Evolutionary conservation across 208 protist species (phyloP), one percentile per base, ranked within the genome.

Genomic region (Acanthamoeba quina): DNA sequence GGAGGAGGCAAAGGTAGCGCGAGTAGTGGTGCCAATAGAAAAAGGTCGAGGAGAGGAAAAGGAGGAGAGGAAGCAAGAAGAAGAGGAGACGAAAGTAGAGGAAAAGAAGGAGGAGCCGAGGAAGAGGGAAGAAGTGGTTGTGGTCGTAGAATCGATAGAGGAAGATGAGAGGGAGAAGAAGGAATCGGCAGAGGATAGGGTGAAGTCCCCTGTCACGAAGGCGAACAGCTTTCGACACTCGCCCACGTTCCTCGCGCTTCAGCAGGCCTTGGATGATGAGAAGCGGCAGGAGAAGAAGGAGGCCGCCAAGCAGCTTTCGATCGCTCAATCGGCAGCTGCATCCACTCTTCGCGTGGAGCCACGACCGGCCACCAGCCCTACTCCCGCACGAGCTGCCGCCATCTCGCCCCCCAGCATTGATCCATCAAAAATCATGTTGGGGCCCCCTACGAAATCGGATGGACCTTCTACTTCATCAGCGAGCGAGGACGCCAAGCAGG

Each of bases 241-340:
- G 41, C 72, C 72, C 24, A 80, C 72, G 15, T 80, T 80, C 72
- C 31, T 80, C 41, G 72, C 72, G 19, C 72, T 80, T 0, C 72
- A 80, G 72, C 72, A 54, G 17, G 72, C 72, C 37, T 37, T 80
- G 19, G 72, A 80, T 26, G 72, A 70, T 70, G 64, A 29, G 15
- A 80, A 52, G 5, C 72, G 52, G 29, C 72, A 47, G 70, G 34
- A 78, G 70, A 17, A 37, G n/a, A 37, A 37, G 70, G 70, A 10
- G 7, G 31, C 70, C 41, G 41, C 52, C 52, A 56, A 56, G 52
- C 52, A 56, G 24, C 29, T 37, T 4, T 1, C 72, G 21, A 80
- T 44, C 37, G 17, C 68, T 26, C 11, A 11, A 34, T 34, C 68
- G 6, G 68, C 13, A 24, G 47, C 29, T 13, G 37, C 6, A 76